phyloP scores from a whole-genome alignment of 192 early-diverging fungal genomes.

The Mortierella alpina region DNA sequence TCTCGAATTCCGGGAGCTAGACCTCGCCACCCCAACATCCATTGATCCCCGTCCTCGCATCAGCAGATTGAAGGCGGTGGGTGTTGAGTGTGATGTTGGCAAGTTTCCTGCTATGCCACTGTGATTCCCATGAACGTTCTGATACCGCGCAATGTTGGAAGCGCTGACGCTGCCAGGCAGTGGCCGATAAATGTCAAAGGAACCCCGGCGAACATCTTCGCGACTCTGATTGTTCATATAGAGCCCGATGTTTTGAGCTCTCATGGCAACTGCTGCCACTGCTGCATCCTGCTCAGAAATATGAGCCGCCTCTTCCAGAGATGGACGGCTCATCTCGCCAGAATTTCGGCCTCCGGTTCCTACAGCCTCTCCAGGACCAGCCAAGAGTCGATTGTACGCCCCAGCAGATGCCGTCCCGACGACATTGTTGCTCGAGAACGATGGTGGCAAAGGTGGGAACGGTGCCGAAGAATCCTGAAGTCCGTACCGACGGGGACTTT shows the following conservation, averaged over 20 bases:
- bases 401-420: background rate
- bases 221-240: conserved; percentile 10
- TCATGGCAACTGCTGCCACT: conserved; percentile 41
- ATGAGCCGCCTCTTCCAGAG: conserved; percentile 32
- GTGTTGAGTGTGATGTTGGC: conserved; percentile 5
- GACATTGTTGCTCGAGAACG: background rate
- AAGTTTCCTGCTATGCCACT: background rate
- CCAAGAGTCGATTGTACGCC: conserved; percentile 25
- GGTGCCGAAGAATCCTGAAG: conserved; percentile 26
- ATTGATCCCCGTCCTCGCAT: conserved; percentile 46
- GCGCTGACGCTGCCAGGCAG: background rate
- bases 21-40: conserved; percentile 19
- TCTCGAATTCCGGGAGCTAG: conserved; percentile 30
- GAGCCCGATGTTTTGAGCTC: conserved; percentile 27
- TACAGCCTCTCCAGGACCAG: background rate
- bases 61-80: conserved; percentile 37
- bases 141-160: background rate
- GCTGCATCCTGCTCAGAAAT: conserved; percentile 50
- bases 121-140: conserved; percentile 15
- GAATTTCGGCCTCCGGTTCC: background rate
- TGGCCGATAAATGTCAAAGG: conserved; percentile 25
- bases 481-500: conserved; percentile 37
- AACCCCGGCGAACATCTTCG: conserved; percentile 31
- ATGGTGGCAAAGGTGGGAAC: conserved; percentile 6
- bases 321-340: conserved; percentile 17